phyloP scores from a whole-genome alignment of 106 monocot genomes.

The Allium fistulosum region DNA sequence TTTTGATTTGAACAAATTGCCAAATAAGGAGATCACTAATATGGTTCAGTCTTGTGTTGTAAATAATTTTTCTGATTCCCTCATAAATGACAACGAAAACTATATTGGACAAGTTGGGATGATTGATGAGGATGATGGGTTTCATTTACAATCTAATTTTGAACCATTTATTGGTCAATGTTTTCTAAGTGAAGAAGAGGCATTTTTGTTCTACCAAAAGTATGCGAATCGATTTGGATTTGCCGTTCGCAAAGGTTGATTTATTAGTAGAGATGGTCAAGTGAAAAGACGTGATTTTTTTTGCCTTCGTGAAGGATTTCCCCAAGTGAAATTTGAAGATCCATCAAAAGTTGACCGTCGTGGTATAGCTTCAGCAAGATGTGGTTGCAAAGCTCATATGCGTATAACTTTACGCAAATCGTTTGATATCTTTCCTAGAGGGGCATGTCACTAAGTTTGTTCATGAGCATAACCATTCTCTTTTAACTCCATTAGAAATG shows the following conservation, averaged over 20 bases:
- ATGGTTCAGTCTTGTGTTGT: no score
- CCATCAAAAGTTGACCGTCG: constrained; percentile 2
- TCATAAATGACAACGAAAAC: no score
- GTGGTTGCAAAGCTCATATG: not conserved
- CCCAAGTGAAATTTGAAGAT: constrained; percentile 2
- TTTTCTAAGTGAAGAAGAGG: constrained; percentile 9
- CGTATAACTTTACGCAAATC: not conserved
- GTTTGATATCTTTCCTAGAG: constrained; percentile 5
- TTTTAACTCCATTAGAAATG: not conserved
- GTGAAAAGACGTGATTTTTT: not conserved
- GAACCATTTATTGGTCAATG: constrained; percentile 5
- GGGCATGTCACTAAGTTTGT: not conserved
- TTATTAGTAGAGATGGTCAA: not conserved
- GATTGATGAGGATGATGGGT: not conserved
- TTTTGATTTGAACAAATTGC: no score
- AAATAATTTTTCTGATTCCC: no score
- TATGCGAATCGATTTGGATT: not conserved
- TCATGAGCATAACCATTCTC: not conserved
- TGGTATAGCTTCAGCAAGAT: not conserved
- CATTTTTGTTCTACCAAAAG: not conserved
- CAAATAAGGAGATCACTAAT: no score
- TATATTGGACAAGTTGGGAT: no score
- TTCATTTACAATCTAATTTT: not conserved
- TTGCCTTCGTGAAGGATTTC: not conserved
- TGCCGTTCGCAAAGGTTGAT: not conserved